Conservation (phyloP, 2,329 filamentous ascomycete genomes). For the Penicillium sumatraense region DNA sequence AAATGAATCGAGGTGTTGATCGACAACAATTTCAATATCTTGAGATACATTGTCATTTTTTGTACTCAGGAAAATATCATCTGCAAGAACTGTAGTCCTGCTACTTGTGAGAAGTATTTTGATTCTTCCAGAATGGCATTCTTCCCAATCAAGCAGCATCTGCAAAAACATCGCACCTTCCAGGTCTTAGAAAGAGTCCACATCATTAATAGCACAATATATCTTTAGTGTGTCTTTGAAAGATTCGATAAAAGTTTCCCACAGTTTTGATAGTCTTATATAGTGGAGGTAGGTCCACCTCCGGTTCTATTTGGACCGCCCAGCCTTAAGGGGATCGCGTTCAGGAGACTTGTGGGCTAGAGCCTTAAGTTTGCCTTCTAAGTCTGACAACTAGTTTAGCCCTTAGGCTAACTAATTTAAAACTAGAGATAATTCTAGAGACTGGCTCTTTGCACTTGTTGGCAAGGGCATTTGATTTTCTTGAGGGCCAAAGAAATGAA, state of each 20-base stretch:
- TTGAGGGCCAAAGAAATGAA: background rate
- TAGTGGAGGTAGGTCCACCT: background rate
- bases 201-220: background rate
- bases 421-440: background rate
- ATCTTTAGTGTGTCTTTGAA: background rate
- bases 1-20: background rate
- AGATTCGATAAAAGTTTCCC: background rate
- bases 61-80: background rate
- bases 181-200: background rate
- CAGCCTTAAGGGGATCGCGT: background rate
- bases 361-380: background rate
- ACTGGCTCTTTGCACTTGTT: background rate
- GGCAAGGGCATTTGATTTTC: background rate
- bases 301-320: no score
- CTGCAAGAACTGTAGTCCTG: background rate
- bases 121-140: background rate
- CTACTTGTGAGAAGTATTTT: conserved; percentile 1
- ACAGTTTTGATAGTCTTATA: background rate
- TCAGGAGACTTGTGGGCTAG: background rate
- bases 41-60: background rate
- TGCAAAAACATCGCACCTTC: conserved; percentile 1
- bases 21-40: background rate
- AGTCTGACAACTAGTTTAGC: background rate
- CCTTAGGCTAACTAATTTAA: background rate
- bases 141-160: background rate